Conservation (phyloP, 805 yeast genomes). For the Ogataea methylovora region DNA sequence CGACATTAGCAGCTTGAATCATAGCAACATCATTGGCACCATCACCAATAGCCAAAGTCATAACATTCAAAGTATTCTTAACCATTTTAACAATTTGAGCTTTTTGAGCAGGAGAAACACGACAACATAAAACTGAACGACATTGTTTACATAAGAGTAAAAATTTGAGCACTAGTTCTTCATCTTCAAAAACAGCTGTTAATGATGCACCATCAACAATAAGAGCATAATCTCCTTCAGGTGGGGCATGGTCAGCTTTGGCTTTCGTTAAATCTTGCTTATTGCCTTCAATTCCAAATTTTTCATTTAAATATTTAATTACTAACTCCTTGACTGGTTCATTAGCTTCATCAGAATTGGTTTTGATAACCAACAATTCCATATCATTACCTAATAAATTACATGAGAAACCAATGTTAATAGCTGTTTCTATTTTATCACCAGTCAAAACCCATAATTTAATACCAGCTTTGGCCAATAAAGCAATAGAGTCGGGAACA, state of each 20-base stretch:
- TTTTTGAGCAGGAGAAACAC: constrained; percentile 85
- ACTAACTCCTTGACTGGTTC: constrained; percentile 32
- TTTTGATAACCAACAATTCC: constrained; percentile 63
- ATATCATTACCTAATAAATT: constrained; percentile 67
- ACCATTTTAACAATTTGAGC: constrained; percentile 78
- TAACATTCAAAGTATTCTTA: constrained; percentile 65
- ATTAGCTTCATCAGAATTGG: constrained; percentile 48
- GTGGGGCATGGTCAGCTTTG: constrained; percentile 57
- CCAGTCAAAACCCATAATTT: constrained; percentile 85
- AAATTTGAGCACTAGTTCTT: constrained; percentile 43
- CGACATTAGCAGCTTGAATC: constrained; percentile 85
- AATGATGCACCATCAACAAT: constrained; percentile 79
- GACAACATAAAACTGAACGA: constrained; percentile 74
- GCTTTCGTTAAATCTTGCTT: constrained; percentile 48
- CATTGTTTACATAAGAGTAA: constrained; percentile 71
- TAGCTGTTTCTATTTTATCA: constrained; percentile 86
- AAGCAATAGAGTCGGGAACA: constrained; percentile 73
- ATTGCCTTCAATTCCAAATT: constrained; percentile 54
- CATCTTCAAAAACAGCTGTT: constrained; percentile 37
- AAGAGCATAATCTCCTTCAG: constrained; percentile 59
- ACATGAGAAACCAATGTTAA: constrained; percentile 82
- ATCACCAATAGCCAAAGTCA: constrained; percentile 85
- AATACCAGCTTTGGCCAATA: constrained; percentile 68
- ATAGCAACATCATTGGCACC: constrained; percentile 88
- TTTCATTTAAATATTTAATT: constrained; percentile 42